Conservation (phyloP, 805 yeast species). For the Saturnispora serradocipensis region DNA sequence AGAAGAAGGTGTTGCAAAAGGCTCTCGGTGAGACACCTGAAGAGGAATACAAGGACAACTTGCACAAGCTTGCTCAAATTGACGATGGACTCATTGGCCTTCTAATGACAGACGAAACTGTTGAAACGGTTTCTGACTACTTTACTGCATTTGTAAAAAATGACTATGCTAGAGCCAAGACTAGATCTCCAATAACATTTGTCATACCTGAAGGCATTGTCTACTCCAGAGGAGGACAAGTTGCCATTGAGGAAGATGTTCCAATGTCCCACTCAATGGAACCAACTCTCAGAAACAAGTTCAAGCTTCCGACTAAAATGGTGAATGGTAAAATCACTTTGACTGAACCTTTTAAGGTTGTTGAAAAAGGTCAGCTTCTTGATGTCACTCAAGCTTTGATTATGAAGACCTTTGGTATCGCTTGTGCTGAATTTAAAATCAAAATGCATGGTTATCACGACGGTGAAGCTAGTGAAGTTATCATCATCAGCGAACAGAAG, state of each 20-base stretch:
- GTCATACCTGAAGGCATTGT: slow-evolving; percentile 84
- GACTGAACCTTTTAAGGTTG: slow-evolving; percentile 69
- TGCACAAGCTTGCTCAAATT: slow-evolving; percentile 55
- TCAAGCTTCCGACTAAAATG: slow-evolving; percentile 85
- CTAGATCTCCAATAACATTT: slow-evolving; percentile 74
- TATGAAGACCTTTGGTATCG: slow-evolving; percentile 91
- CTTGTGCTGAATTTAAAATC: slow-evolving; percentile 85
- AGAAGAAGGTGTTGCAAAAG: slow-evolving; percentile 85
- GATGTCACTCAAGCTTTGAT: slow-evolving; percentile 89
- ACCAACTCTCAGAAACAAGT: slow-evolving; percentile 80
- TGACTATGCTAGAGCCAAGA: slow-evolving; percentile 87
- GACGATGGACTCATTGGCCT: slow-evolving; percentile 79
- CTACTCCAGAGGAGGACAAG: slow-evolving; percentile 92
- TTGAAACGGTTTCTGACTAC: slow-evolving; percentile 83
- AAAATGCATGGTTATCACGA: slow-evolving; percentile 70
- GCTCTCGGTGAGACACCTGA: slow-evolving; percentile 83
- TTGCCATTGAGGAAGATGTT: slow-evolving; percentile 84
- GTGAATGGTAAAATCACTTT: slow-evolving; percentile 80
- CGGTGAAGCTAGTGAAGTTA: slow-evolving; percentile 38
- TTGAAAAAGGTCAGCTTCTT: slow-evolving; percentile 67
- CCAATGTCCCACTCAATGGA: slow-evolving; percentile 96
- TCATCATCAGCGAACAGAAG: slow-evolving; percentile 5
- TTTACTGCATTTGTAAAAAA: slow-evolving; percentile 67
- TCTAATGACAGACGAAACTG: slow-evolving; percentile 80
- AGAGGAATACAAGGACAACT: slow-evolving; percentile 82